phyloP scores from a whole-genome alignment of 495 filamentous ascomycete species.

The Bathelium albidoporum region DNA sequence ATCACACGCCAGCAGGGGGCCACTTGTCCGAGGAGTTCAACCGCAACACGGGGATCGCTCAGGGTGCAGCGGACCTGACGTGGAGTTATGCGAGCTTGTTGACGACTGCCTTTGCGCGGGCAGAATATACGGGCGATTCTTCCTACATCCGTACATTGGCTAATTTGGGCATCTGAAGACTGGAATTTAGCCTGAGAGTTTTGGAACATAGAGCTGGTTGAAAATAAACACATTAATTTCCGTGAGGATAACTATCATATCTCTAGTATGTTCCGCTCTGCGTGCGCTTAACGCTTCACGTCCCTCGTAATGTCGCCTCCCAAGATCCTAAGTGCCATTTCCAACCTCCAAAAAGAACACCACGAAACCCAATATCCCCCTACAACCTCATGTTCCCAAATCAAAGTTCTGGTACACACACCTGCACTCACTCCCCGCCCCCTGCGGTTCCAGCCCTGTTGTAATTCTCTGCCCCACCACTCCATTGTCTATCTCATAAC shows the following conservation, averaged over 20 bases:
- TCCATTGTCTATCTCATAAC: conserved; percentile 26
- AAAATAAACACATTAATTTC: background rate
- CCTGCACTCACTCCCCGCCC: conserved; percentile 16
- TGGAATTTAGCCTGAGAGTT: background rate
- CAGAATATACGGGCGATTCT: conserved; percentile 12
- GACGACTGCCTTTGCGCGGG: conserved; percentile 20
- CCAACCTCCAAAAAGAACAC: no score
- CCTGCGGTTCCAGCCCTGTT: conserved; percentile 12
- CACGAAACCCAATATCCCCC: background rate
- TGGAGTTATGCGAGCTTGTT: conserved; percentile 21
- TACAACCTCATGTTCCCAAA: background rate
- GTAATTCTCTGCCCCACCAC: conserved; percentile 13
- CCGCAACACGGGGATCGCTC: conserved; percentile 15
- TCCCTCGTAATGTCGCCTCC: background rate
- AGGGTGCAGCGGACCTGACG: conserved; percentile 20
- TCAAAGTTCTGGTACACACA: conserved; percentile 28
- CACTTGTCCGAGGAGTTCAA: conserved; percentile 19
- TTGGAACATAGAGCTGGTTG: background rate
- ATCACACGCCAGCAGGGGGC: conserved; percentile 19
- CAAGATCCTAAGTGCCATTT: no score
- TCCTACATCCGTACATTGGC: conserved; percentile 14
- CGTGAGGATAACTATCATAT: background rate
- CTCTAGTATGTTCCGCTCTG: no score
- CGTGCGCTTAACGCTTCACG: background rate
- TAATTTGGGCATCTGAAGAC: conserved; percentile 9